phyloP scores from a whole-genome alignment of 768 basidiomycete genomes.

The Termitomyces titanicus region DNA sequence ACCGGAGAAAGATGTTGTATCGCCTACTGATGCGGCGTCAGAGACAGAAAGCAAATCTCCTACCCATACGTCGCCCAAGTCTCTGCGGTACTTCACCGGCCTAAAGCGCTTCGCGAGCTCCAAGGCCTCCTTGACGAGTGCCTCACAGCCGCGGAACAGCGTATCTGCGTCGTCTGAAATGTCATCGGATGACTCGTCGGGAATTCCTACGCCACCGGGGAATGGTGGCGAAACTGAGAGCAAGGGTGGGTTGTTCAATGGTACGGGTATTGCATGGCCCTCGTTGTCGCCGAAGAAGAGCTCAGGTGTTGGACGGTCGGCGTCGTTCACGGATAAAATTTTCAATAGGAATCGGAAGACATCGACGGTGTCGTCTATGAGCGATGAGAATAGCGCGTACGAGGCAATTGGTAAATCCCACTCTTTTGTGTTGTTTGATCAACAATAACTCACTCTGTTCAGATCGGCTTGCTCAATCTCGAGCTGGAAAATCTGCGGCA shows the following conservation, averaged over 20 bases:
- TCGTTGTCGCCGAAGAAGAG: slow-evolving; percentile 51
- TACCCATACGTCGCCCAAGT: slow-evolving; percentile 48
- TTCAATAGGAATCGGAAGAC: slow-evolving; percentile 52
- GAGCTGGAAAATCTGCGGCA: slow-evolving; percentile 14
- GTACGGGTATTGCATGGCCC: slow-evolving; percentile 42
- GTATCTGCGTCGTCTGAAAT: slow-evolving; percentile 55
- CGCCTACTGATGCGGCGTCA: neutral
- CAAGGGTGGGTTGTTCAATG: slow-evolving; percentile 12
- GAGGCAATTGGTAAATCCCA: slow-evolving; percentile 39
- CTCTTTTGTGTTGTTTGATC: neutral
- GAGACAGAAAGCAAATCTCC: slow-evolving; percentile 5
- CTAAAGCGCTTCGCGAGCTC: slow-evolving; percentile 43
- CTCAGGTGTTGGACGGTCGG: slow-evolving; percentile 41
- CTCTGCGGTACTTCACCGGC: slow-evolving; percentile 45
- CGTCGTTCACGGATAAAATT: slow-evolving; percentile 60
- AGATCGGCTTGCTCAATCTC: slow-evolving; percentile 17
- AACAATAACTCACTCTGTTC: neutral
- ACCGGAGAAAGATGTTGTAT: slow-evolving; percentile 7
- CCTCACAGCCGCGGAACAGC: slow-evolving; percentile 51
- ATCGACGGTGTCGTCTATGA: slow-evolving; percentile 31
- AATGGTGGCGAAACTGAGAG: slow-evolving; percentile 18
- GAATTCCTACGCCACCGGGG: slow-evolving; percentile 58
- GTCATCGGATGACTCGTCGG: slow-evolving; percentile 66
- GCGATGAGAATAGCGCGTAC: slow-evolving; percentile 30
- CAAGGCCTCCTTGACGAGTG: slow-evolving; percentile 23